Base-by-base conservation (phyloP, 2,329 filamentous ascomycete species). In the Zymoseptoria tritici region DNA sequence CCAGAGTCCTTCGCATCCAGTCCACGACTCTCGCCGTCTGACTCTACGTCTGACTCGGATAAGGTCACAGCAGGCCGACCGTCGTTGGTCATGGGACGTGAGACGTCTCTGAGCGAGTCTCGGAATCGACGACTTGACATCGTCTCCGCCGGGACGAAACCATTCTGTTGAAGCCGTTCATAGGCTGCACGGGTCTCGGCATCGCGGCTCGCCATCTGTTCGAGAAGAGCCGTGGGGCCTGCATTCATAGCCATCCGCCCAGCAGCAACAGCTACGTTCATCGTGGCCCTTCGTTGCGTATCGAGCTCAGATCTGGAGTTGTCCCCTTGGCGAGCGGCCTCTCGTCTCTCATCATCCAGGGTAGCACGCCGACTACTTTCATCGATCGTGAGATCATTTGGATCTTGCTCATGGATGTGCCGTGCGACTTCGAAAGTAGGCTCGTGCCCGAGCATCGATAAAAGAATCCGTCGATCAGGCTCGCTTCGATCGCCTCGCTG, bases 1-100 rank as follows among this genome's bases (percentile, higher is more conserved):
- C 72, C 74, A 55, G 76, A 72, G 5, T 77, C 74, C 60, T 75
- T 72, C 51, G 75, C 75, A 62, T 82, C 80, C 0, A 82, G 73
- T 11, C 76, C 76, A 13, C 66, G 61, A 60, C 46, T 59, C 54
- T 56, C 69, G 64, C 58, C 62, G 21, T 71, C 68, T 29, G 59
- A 60, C 13, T 66, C 63, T 7, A 66, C 63, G 21, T 69, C 68
- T 1, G 61, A 63, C 11, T 68, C 68, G 9, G 55, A 57, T 1
- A 63, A 62, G 22, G 60, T 60, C 21, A 20, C 56, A 5, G 54
- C 61, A 24, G 54, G 57, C 20, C 29, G 36, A 56, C 62, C 54
- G 50, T 64, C 56, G 21, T 62, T 29, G 9, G 46, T 57, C 16
- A 61, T 51, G 8, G 56, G 60, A 9, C 60, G 58, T 49, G 60